Evolutionary conservation across 768 basidiomycete species (phyloP).

Genomic region (Ephemerocybe angulata): DNA sequence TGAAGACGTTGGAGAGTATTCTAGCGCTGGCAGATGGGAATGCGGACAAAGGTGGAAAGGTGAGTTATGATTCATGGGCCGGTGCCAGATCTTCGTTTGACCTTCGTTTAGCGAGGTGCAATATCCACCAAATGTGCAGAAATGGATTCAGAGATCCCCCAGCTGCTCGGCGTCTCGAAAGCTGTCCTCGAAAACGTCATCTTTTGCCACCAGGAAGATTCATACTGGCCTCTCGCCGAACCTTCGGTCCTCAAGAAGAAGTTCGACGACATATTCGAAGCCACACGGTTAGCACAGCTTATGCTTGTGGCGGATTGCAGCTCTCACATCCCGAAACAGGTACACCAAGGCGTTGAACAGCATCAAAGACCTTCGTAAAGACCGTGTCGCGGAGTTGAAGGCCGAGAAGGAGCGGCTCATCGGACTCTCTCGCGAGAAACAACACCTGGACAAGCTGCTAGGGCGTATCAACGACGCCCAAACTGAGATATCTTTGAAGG

Average conservation of each 20-base stretch:
- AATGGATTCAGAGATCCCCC: constrained; percentile 92
- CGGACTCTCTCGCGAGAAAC: constrained; percentile 75
- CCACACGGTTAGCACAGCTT: constrained; percentile 64
- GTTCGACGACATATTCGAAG: constrained; percentile 99
- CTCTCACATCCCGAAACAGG: constrained; percentile 38
- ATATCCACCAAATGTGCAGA: constrained; percentile 98
- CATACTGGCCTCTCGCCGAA: constrained; percentile 95
- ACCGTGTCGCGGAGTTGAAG: constrained; percentile 86
- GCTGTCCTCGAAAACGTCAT: constrained; percentile 99
- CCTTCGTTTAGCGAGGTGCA: constrained; percentile 59
- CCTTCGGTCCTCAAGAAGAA: constrained; percentile 93
- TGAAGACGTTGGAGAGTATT: constrained; percentile 97
- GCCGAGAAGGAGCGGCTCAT: constrained; percentile 86
- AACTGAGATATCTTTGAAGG: constrained; percentile 60
- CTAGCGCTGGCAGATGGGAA: constrained; percentile 65
- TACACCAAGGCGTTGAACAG: constrained; percentile 96
- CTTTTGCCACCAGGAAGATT: constrained; percentile 99
- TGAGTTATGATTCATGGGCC: no score
- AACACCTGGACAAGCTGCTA: constrained; percentile 80
- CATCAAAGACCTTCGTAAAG: constrained; percentile 88
- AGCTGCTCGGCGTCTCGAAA: constrained; percentile 91
- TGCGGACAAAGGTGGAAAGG: constrained; percentile 72
- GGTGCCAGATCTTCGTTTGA: neutral
- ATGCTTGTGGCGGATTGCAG: neutral
- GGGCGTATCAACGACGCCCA: constrained; percentile 60